phyloP scores from a whole-genome alignment of 257 asterid species.

The Gentiana straminea region DNA sequence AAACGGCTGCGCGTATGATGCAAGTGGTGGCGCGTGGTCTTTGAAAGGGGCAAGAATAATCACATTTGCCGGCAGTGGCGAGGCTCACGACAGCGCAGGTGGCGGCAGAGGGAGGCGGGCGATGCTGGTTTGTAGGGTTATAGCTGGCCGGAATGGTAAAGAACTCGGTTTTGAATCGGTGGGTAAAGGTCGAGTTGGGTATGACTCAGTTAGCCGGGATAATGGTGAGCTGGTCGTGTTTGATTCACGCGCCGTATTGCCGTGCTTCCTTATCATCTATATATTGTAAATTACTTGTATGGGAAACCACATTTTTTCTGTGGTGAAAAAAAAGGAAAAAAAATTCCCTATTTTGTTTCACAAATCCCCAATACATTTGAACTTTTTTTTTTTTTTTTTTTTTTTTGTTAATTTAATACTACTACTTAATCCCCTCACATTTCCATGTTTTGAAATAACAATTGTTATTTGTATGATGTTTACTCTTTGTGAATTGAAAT shows the following conservation, averaged over 20 bases:
- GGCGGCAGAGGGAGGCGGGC: slow-evolving; percentile 80
- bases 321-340: slow-evolving; percentile 6
- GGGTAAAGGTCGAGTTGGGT: slow-evolving; percentile 33
- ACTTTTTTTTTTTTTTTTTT: not conserved
- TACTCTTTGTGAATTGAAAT: too few species aligned
- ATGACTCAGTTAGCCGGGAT: slow-evolving; percentile 63
- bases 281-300: slow-evolving; percentile 38
- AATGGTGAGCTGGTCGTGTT: slow-evolving; percentile 66
- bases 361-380: not conserved
- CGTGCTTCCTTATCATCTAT: slow-evolving; percentile 82
- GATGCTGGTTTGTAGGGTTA: slow-evolving; percentile 86
- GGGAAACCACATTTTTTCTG: not conserved
- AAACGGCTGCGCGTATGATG: slow-evolving; percentile 46
- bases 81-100: slow-evolving; percentile 71
- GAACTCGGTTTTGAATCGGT: slow-evolving; percentile 31
- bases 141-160: slow-evolving; percentile 72
- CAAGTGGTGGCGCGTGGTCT: slow-evolving; percentile 49
- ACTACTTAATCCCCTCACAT: not conserved
- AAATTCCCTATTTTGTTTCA: slow-evolving; percentile 7
- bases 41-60: slow-evolving; percentile 53
- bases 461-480: slow-evolving; percentile 6
- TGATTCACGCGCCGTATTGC: slow-evolving; percentile 82
- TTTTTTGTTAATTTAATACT: slow-evolving; percentile 2
- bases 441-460: slow-evolving; percentile 22
- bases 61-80: slow-evolving; percentile 66